Evolutionary conservation across 2,329 filamentous ascomycete genomes (phyloP).

Genomic region (Gnomoniopsis sp.): DNA sequence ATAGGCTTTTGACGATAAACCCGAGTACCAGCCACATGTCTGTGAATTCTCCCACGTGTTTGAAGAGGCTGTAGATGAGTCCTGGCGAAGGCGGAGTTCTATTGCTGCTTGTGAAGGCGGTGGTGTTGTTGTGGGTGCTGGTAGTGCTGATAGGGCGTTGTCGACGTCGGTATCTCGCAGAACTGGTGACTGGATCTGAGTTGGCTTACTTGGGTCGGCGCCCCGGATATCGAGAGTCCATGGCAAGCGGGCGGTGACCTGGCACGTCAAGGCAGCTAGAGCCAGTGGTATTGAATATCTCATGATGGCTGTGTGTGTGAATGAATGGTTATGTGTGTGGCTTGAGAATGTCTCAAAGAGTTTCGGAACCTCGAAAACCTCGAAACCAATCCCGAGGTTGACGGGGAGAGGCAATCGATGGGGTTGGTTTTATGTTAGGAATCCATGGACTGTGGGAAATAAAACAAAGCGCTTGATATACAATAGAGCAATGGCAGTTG

Average conservation of each 20-base stretch:
- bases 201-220: slow-evolving; percentile 8
- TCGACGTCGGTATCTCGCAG: not conserved
- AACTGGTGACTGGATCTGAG: not conserved
- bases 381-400: not conserved
- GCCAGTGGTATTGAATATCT: slow-evolving; percentile 5
- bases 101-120: slow-evolving; percentile 17
- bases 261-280: slow-evolving; percentile 1
- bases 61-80: slow-evolving; percentile 1
- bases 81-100: slow-evolving; percentile 20
- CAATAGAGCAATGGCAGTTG: not conserved
- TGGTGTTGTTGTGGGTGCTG: slow-evolving; percentile 5
- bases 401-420: slow-evolving; percentile 1
- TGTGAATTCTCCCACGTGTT: slow-evolving; percentile 23
- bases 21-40: slow-evolving; percentile 27
- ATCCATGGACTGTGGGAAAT: too few relatives aligned
- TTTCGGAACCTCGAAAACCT: not conserved
- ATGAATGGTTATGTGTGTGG: not conserved
- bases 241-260: slow-evolving; percentile 7
- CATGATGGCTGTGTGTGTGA: slow-evolving; percentile 8
- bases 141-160: not conserved
- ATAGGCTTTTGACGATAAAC: slow-evolving; percentile 20
- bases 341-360: slow-evolving; percentile 2
- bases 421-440: not conserved
- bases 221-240: slow-evolving; percentile 9
- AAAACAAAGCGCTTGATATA: slow-evolving; percentile 4